phyloP scores from a whole-genome alignment of 2,329 filamentous ascomycete genomes.

The Fusarium equiseti region DNA sequence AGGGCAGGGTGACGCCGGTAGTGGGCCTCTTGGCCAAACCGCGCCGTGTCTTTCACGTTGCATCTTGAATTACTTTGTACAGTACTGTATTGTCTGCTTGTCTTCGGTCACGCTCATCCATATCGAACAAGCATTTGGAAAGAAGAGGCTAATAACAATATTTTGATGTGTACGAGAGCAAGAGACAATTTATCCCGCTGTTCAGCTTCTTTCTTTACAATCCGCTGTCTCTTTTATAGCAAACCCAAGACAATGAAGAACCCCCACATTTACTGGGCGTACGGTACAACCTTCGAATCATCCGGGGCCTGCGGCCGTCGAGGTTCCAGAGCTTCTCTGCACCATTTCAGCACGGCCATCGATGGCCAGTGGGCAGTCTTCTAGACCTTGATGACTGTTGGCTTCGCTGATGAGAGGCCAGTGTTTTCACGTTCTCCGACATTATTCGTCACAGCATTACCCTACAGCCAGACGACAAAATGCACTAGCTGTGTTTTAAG shows the following conservation, averaged over 20 bases:
- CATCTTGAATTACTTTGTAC: slow-evolving; percentile 19
- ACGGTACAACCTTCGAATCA: slow-evolving; percentile 33
- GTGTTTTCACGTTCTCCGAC: slow-evolving; percentile 32
- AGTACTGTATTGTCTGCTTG: neutral
- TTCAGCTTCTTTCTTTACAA: neutral
- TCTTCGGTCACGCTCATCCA: slow-evolving; percentile 13
- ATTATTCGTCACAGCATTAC: slow-evolving; percentile 36
- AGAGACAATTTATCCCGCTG: neutral
- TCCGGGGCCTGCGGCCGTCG: slow-evolving; percentile 34
- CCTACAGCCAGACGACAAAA: slow-evolving; percentile 9
- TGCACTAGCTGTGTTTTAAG: slow-evolving; percentile 1
- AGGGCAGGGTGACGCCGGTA: slow-evolving; percentile 38
- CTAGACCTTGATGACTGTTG: slow-evolving; percentile 21
- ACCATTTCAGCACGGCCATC: slow-evolving; percentile 25
- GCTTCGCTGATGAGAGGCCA: slow-evolving; percentile 35
- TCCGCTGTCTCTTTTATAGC: slow-evolving; percentile 8
- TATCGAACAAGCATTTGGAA: neutral
- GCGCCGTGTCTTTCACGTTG: slow-evolving; percentile 37
- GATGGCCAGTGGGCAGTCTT: slow-evolving; percentile 15
- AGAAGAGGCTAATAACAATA: neutral
- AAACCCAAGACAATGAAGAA: slow-evolving; percentile 32
- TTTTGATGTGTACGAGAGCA: neutral
- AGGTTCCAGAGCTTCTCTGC: slow-evolving; percentile 40
- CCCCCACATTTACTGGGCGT: slow-evolving; percentile 29
- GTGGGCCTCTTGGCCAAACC: slow-evolving; percentile 40